Evolutionary conservation across 2,329 filamentous ascomycete genomes (phyloP).

Genomic region (Apiospora pterosperma): DNA sequence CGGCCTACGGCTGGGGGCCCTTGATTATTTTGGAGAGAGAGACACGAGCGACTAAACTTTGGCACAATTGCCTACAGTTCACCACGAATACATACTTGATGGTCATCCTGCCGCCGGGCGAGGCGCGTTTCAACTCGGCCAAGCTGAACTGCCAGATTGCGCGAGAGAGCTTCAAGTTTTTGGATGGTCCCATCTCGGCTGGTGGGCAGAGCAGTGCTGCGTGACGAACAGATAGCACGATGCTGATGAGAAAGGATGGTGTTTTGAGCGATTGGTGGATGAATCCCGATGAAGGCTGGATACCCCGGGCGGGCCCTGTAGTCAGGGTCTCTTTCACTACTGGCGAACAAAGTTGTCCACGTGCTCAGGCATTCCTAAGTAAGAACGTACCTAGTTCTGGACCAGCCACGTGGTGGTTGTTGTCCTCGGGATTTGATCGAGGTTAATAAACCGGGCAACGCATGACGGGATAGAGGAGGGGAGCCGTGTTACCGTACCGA

Average conservation of each 20-base stretch:
- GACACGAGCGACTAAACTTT: too few species aligned
- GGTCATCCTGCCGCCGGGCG: conserved; percentile 84
- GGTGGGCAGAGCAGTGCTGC: conserved; percentile 1
- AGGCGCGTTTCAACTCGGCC: conserved; percentile 86
- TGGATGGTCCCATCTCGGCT: conserved; percentile 47
- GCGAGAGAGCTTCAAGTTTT: conserved; percentile 71
- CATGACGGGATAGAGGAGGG: background rate
- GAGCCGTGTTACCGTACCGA: background rate
- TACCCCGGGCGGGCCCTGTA: background rate
- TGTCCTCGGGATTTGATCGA: background rate
- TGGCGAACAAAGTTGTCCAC: background rate
- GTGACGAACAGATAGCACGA: background rate
- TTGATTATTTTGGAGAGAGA: too few species aligned
- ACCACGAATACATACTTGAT: conserved; percentile 98
- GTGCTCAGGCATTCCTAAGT: background rate
- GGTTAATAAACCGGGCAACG: background rate
- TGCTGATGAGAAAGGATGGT: background rate
- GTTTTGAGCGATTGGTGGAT: background rate
- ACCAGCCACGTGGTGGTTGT: background rate
- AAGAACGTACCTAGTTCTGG: too few species aligned
- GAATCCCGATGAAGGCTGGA: background rate
- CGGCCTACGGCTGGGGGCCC: too few species aligned
- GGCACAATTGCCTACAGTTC: conserved; percentile 41
- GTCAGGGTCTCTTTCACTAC: background rate
- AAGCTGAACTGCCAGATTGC: conserved; percentile 88